phyloP scores from a whole-genome alignment of 805 yeast genomes.

The Candida glaebosa region DNA sequence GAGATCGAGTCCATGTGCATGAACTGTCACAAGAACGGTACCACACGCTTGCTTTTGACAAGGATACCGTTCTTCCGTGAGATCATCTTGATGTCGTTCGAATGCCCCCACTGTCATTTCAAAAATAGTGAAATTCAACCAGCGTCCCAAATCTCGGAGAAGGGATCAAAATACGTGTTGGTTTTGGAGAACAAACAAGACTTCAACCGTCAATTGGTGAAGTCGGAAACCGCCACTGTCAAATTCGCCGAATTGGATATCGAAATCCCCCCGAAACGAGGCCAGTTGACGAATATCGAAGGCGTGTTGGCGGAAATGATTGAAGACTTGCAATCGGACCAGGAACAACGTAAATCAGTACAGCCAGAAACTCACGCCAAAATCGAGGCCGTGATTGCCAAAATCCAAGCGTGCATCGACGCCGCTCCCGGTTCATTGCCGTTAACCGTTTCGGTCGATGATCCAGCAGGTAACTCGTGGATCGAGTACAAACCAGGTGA shows the following conservation, averaged over 20 bases:
- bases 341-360: slow-evolving; percentile 66
- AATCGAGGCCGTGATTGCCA: slow-evolving; percentile 65
- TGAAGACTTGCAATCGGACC: slow-evolving; percentile 76
- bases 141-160: slow-evolving; percentile 88
- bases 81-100: slow-evolving; percentile 89
- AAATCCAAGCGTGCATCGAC: slow-evolving; percentile 56
- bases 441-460: slow-evolving; percentile 74
- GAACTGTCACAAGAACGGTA: slow-evolving; percentile 88
- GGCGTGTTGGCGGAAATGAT: slow-evolving; percentile 84
- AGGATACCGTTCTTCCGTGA: slow-evolving; percentile 90
- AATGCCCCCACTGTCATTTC: slow-evolving; percentile 91
- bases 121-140: slow-evolving; percentile 92
- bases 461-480: slow-evolving; percentile 98
- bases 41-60: slow-evolving; percentile 79
- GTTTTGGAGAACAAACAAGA: slow-evolving; percentile 68
- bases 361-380: slow-evolving; percentile 77
- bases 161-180: slow-evolving; percentile 72
- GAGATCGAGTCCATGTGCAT: slow-evolving; percentile 93
- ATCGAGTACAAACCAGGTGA: slow-evolving; percentile 85
- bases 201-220: slow-evolving; percentile 86
- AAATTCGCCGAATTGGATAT: slow-evolving; percentile 80
- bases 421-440: slow-evolving; percentile 73
- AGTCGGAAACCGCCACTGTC: slow-evolving; percentile 81
- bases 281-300: slow-evolving; percentile 89
- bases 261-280: slow-evolving; percentile 93